These are phyloP conservation scores for Geum urbanum DNA, from an alignment of 306 rosid genomes.

Conservation along the genomic window DNA sequence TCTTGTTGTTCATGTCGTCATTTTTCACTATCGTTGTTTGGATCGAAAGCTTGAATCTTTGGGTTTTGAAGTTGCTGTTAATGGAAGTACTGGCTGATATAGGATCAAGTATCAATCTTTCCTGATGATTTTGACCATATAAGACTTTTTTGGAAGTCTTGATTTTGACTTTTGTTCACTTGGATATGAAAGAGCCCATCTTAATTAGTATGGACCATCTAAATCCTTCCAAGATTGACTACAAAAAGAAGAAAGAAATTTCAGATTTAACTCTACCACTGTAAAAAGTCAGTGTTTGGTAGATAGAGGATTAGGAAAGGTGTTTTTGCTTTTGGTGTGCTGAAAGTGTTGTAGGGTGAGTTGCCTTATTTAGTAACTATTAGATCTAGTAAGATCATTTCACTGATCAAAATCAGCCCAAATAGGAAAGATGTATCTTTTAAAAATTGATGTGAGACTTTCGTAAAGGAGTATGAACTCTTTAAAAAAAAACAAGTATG, in stretches of 20 bases:
- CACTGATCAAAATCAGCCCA: not conserved
- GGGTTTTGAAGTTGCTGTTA: not conserved
- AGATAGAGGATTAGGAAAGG: not conserved
- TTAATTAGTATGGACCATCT: not conserved
- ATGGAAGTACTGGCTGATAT: not conserved
- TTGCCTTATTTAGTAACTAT: not conserved
- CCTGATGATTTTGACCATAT: not conserved
- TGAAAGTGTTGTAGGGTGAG: not conserved
- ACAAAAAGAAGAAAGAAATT: not conserved
- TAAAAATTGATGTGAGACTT: not conserved
- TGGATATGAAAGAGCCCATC: not conserved
- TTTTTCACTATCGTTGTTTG: not conserved
- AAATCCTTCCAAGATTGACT: not conserved
- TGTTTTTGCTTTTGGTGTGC: no score
- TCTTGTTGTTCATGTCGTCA: not conserved
- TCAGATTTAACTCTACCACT: not conserved
- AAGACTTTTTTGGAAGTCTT: not conserved
- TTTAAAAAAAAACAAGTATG: constrained; percentile 5
- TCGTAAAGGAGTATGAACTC: no score
- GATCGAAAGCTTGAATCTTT: not conserved
- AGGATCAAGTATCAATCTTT: not conserved
- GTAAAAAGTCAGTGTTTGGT: not conserved
- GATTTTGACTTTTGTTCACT: not conserved
- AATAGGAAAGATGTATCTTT: not conserved
- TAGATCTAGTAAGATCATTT: not conserved